A percentile compares a stretch with the other conserved stretches of the same genome.
These are phyloP conservation scores for Dictyostelium gargantuum DNA, from an alignment of 208 protist genomes.

Conservation along the genomic window DNA sequence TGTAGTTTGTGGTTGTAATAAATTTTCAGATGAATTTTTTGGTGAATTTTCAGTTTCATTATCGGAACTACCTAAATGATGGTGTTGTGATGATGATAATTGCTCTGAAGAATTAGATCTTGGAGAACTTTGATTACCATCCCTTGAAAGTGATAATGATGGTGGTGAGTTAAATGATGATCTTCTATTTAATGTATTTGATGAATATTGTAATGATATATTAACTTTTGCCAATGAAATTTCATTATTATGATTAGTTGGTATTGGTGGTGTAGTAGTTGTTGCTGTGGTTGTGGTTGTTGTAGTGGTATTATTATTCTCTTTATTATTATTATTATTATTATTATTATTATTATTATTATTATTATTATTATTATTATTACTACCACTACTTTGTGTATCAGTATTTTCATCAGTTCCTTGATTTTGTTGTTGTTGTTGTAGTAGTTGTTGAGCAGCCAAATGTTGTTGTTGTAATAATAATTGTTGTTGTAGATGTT, in stretches of 20 bases:
- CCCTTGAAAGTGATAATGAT: neutral
- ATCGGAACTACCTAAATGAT: neutral
- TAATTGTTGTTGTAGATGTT: slow-evolving; percentile 7
- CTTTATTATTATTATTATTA: neutral
- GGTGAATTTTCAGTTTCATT: neutral
- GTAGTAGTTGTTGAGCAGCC: neutral
- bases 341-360: neutral
- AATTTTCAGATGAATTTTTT: neutral
- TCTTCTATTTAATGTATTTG: slow-evolving; percentile 3
- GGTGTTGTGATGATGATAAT: neutral
- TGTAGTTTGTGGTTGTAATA: neutral
- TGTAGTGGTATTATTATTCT: neutral
- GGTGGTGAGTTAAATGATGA: slow-evolving; percentile 27
- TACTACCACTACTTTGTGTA: neutral
- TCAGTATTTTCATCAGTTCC: neutral
- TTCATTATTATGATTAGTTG: neutral
- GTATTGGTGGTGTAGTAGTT: neutral
- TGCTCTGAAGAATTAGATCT: too few relatives aligned
- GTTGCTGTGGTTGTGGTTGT: neutral
- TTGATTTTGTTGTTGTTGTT: neutral
- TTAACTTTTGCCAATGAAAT: neutral
- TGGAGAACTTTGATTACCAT: neutral
- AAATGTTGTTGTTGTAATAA: neutral
- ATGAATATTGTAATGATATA: slow-evolving; percentile 56
- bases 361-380: too few relatives aligned